Base-by-base conservation (phyloP, 805 yeast species). In the Myxozyma sirexii region DNA sequence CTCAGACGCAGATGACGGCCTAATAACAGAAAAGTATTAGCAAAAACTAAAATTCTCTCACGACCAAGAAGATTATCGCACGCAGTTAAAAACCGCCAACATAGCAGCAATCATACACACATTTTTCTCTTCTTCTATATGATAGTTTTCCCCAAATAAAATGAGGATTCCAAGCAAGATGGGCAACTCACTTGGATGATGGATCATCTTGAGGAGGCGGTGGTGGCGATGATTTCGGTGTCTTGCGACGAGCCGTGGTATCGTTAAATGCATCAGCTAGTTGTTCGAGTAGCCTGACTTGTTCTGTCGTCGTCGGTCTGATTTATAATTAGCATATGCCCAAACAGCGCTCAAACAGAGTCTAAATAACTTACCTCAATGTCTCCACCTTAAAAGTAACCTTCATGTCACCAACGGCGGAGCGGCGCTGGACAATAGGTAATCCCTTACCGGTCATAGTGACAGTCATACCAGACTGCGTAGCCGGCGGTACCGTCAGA, bases 251-350 rank as follows among this genome's bases (percentile, higher is more conserved):
- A 5, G 99, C 99, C 24, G 79, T 80, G 44, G 79, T 78, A 72
- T 94, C 99, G 59, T 88, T 84, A 50, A 87, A 82, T 1, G 96
- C 87, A 70, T 91, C 97, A 1, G 99, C 99, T 64, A 94, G 80
- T 0, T 97, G 97, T 72, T 94, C 99, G 69, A 96, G 80, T 56
- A 94, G 77, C 29, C 96, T 96, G 12, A 85, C 86, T 73, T 94
- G 97, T 0, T 94, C 86, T 13, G 93, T 88, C 24, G 88, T 86
- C 56, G 81, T 80, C 1, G 98, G 96, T 58, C 84, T 56, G 27
- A 13, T 27, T 43, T 35, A 38, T 17, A 31, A n/a, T 29, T 17
- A 15, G n/a, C 19, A 17, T n/a, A n/a, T n/a, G n/a, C n/a, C n/a
- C 26, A 13, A 29, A 5, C n/a, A 17, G 4, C 39, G 15, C 2